Percentiles rank a stretch among this genome's conserved stretches.
Evolutionary conservation across 2,329 filamentous ascomycete species (phyloP).

Genomic region (Penicillium concentricum): DNA sequence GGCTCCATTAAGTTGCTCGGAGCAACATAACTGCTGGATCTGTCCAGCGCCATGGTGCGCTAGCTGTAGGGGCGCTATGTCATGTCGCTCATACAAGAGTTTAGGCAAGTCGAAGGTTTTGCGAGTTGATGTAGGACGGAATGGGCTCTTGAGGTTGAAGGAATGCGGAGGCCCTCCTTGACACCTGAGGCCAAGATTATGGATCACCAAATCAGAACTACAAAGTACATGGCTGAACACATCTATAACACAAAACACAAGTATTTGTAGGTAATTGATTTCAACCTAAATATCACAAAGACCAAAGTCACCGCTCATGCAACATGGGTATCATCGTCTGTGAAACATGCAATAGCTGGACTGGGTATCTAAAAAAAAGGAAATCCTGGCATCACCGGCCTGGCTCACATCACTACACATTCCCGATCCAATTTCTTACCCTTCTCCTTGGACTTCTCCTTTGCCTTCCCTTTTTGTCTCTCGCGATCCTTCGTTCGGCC

Average conservation of each 20-base stretch:
- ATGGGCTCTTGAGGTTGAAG: constrained; percentile 20
- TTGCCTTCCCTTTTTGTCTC: constrained; percentile 29
- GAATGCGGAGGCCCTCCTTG: constrained; percentile 13
- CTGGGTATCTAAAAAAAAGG: constrained; percentile 9
- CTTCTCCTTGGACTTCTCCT: constrained; percentile 38
- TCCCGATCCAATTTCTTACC: constrained; percentile 42
- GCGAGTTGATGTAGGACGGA: constrained; percentile 14
- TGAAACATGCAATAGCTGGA: constrained; percentile 2
- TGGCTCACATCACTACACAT: constrained; percentile 42
- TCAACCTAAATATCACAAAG: neutral
- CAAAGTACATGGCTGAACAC: too few relatives aligned
- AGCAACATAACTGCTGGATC: constrained; percentile 69
- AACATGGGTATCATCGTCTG: constrained; percentile 6
- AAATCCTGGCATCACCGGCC: neutral
- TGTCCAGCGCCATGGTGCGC: constrained; percentile 67
- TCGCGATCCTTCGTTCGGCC: constrained; percentile 23
- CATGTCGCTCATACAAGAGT: constrained; percentile 26
- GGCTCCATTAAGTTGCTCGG: constrained; percentile 62
- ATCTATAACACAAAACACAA: neutral
- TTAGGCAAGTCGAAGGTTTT: constrained; percentile 14
- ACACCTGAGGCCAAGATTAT: constrained; percentile 5
- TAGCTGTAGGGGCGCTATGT: constrained; percentile 26
- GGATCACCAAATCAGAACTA: neutral
- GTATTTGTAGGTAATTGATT: neutral
- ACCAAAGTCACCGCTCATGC: neutral